Evolutionary conservation across 2,329 filamentous ascomycete species (phyloP).

Genomic region (Penicillium sp.): DNA sequence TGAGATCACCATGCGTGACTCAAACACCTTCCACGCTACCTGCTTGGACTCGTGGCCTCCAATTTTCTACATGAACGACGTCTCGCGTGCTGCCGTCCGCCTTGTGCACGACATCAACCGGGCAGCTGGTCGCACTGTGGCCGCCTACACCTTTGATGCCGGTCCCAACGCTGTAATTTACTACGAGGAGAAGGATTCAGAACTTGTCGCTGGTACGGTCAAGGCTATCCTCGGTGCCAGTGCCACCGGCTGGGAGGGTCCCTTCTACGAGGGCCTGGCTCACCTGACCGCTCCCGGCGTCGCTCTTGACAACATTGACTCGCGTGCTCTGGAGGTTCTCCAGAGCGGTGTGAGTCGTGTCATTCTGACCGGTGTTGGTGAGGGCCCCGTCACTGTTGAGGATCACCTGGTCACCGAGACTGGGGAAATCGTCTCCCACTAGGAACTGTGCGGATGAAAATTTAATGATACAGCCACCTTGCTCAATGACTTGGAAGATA

Average conservation of each 20-base stretch:
- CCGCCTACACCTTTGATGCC: constrained; percentile 96
- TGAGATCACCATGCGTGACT: constrained; percentile 92
- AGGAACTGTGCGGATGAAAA: constrained; percentile 15
- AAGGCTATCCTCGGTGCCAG: constrained; percentile 71
- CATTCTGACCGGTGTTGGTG: constrained; percentile 88
- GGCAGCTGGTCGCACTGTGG: constrained; percentile 74
- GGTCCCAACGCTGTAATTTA: constrained; percentile 97
- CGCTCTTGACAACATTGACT: constrained; percentile 63
- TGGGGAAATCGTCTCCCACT: constrained; percentile 53
- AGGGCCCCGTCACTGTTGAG: constrained; percentile 80
- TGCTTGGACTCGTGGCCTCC: constrained; percentile 95
- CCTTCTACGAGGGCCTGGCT: constrained; percentile 59
- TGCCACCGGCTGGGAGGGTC: constrained; percentile 58
- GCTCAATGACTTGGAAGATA: constrained; percentile 28
- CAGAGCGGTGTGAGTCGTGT: constrained; percentile 82
- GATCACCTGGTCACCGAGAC: constrained; percentile 73
- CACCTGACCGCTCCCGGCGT: constrained; percentile 53
- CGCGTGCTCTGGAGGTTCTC: constrained; percentile 63
- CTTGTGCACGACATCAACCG: constrained; percentile 88
- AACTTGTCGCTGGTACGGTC: constrained; percentile 75
- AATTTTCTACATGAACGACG: constrained; percentile 98
- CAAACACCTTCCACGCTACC: constrained; percentile 94
- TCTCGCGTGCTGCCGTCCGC: constrained; percentile 81
- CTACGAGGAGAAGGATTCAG: constrained; percentile 79
- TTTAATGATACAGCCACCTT: constrained; percentile 21